Conservation (phyloP, 1,139 yeast genomes). For the Blastobotrys aristatus region DNA sequence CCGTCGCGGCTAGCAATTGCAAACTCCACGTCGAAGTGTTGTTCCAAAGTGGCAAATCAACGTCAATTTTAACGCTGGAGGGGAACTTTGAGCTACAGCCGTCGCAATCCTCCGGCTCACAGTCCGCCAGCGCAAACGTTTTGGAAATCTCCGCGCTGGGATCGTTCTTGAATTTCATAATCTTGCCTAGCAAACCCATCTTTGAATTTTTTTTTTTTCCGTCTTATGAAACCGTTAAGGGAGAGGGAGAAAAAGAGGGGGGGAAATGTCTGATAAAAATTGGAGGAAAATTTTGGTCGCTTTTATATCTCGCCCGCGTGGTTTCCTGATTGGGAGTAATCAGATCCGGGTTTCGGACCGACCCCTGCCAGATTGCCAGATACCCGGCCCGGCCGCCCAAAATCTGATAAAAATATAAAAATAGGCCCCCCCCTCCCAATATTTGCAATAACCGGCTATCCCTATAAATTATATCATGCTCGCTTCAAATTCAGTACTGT, state of each 20-base stretch:
- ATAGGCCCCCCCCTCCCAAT: too few species aligned
- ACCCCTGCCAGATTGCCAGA: too few species aligned
- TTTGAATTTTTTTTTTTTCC: not conserved
- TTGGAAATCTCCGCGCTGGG: constrained; percentile 11
- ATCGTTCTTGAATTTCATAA: constrained; percentile 7
- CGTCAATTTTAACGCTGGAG: constrained; percentile 49
- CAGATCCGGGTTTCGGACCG: not conserved
- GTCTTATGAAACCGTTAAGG: not conserved
- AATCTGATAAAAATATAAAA: too few species aligned
- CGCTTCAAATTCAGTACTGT: too few species aligned
- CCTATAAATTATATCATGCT: too few species aligned
- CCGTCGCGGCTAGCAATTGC: constrained; percentile 78
- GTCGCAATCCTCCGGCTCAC: constrained; percentile 29
- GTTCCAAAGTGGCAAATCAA: constrained; percentile 56
- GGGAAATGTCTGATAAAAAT: not conserved
- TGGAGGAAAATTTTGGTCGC: not conserved
- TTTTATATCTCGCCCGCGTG: too few species aligned
- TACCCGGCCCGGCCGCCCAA: too few species aligned
- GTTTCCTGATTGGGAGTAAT: not conserved
- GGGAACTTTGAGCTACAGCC: constrained; percentile 44
- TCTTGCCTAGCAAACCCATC: constrained; percentile 16
- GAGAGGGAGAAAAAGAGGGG: not conserved
- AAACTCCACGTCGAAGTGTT: constrained; percentile 63
- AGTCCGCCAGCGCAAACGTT: constrained; percentile 23
- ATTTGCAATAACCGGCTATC: too few species aligned